These are phyloP conservation scores for Miscanthus lutarioriparius DNA, from an alignment of 176 grass and related monocot species.

Conservation along the genomic window DNA sequence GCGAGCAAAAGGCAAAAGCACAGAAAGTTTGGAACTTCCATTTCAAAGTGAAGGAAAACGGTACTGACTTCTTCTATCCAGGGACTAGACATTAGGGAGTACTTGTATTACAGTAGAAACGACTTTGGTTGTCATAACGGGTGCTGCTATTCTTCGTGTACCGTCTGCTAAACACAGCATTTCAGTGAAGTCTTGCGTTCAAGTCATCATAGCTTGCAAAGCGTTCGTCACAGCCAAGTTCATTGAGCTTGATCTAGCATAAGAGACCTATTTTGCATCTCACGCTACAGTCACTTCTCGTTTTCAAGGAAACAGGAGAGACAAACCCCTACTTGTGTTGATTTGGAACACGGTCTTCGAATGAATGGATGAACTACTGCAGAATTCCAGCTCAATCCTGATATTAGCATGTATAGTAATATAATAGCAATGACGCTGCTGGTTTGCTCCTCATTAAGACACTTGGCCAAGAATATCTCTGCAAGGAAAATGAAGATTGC, in stretches of 20 bases:
- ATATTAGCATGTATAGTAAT: neutral
- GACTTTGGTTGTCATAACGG: neutral
- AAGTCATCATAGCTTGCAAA: neutral
- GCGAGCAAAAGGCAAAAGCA: constrained; percentile 31
- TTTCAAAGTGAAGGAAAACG: constrained; percentile 83
- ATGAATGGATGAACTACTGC: neutral
- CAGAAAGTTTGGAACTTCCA: constrained; percentile 81
- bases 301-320: neutral
- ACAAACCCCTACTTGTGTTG: neutral
- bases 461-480: constrained; percentile 9
- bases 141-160: neutral
- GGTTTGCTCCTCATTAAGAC: constrained; percentile 27
- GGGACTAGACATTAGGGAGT: constrained; percentile 56
- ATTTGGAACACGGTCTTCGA: neutral
- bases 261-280: neutral
- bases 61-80: constrained; percentile 77
- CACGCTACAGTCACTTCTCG: neutral
- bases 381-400: neutral
- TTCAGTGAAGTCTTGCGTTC: neutral
- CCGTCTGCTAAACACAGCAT: neutral
- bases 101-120: neutral
- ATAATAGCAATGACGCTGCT: neutral
- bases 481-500: constrained; percentile 39
- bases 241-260: neutral
- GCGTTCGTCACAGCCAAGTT: neutral